phyloP scores from a whole-genome alignment of 2,329 filamentous ascomycete genomes.

The Xylaria hypoxylon region DNA sequence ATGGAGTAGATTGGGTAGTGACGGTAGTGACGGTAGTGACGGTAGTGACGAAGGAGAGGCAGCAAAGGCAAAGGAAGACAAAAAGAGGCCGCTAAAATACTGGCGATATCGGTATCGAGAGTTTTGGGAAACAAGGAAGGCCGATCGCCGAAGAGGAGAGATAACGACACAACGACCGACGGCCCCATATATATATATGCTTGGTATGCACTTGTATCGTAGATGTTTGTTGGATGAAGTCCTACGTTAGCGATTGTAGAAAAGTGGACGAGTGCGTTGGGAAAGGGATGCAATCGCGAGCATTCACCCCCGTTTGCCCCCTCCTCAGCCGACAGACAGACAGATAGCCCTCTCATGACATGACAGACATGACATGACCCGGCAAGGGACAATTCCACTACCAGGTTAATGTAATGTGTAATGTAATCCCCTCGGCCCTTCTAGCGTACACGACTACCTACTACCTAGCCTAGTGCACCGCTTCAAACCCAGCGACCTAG shows the following conservation, averaged over 20 bases:
- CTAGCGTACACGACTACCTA: neutral
- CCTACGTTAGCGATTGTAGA: neutral
- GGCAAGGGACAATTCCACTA: constrained; percentile 14
- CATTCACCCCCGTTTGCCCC: constrained; percentile 10
- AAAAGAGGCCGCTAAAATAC: neutral
- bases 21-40: no score
- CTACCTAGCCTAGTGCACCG: no score
- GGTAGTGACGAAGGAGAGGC: neutral
- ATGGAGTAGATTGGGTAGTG: neutral
- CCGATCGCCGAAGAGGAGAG: neutral
- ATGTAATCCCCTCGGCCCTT: constrained; percentile 5
- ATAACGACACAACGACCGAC: constrained; percentile 21
- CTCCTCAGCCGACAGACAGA: neutral
- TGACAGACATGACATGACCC: constrained; percentile 1
- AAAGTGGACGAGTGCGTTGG: constrained; percentile 16
- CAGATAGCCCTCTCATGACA: neutral
- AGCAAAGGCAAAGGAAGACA: neutral
- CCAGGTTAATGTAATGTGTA: constrained; percentile 9
- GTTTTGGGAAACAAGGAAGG: neutral
- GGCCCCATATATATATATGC: constrained; percentile 27
- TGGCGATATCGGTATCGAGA: constrained; percentile 17
- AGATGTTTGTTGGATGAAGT: neutral
- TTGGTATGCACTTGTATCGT: no score
- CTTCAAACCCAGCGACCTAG: no score
- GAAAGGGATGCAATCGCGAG: constrained; percentile 31